These are phyloP conservation scores for Forsythia viridissima DNA, from an alignment of 257 asterid genomes.

Conservation along the genomic window DNA sequence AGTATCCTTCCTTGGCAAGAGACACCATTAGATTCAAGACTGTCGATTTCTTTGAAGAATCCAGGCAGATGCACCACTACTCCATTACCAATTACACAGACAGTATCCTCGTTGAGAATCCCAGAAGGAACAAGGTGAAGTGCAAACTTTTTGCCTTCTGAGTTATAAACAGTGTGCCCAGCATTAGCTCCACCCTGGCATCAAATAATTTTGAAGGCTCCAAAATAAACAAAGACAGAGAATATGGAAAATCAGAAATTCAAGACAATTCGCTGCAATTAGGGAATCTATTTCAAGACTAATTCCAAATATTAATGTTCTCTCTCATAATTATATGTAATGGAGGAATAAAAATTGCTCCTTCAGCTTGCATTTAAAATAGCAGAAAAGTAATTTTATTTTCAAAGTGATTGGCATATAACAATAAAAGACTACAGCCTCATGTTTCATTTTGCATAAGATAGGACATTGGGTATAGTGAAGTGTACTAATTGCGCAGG, in stretches of 20 bases:
- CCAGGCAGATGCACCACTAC: constrained; percentile 93
- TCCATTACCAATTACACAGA: constrained; percentile 77
- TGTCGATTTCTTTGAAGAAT: constrained; percentile 77
- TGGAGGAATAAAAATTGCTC: background rate
- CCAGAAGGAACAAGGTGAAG: constrained; percentile 97
- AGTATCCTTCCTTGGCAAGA: constrained; percentile 80
- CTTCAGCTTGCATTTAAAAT: too few species aligned
- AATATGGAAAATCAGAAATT: background rate
- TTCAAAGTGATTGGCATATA: background rate
- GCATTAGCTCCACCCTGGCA: constrained; percentile 98
- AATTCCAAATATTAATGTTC: background rate
- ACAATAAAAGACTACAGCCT: too few species aligned
- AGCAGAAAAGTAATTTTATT: background rate
- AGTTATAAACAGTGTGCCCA: constrained; percentile 92
- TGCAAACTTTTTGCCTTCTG: constrained; percentile 93
- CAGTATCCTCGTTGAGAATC: constrained; percentile 52
- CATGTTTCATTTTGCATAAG: too few species aligned
- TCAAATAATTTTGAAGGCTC: constrained; percentile 18
- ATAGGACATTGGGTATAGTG: too few species aligned
- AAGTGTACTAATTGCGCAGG: too few species aligned
- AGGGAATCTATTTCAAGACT: background rate
- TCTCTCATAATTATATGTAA: background rate
- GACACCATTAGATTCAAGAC: constrained; percentile 83
- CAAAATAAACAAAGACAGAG: constrained; percentile 12
- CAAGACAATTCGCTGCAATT: background rate